Conservation (phyloP, 306 rosid genomes). For the Trifolium repens region DNA sequence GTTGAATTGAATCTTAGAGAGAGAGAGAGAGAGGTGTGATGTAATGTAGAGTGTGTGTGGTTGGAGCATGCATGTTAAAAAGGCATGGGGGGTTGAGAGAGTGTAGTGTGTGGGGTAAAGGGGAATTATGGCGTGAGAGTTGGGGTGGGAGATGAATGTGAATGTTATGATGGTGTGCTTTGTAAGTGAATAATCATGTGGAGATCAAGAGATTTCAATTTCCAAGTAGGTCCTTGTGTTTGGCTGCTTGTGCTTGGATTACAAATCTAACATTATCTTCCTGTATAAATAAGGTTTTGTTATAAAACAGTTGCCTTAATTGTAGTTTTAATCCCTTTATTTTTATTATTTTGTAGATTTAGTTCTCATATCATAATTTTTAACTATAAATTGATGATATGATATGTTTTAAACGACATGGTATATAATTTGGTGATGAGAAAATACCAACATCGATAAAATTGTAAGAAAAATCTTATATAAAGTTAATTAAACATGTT, state of each 20-base stretch:
- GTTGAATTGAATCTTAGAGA: neutral
- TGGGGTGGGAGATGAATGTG: neutral
- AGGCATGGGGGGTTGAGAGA: neutral
- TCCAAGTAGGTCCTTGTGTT: conserved; percentile 24
- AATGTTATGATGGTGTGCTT: conserved; percentile 25
- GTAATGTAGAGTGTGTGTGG: neutral
- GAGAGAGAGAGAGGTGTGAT: neutral
- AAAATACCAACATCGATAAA: no score
- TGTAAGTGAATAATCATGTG: conserved; percentile 22
- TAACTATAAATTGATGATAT: no score
- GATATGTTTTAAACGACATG: no score
- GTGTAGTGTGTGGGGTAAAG: conserved; percentile 23
- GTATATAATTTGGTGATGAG: no score
- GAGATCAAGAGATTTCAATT: neutral
- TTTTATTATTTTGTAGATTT: no score
- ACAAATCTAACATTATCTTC: neutral
- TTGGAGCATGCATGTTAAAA: conserved; percentile 34
- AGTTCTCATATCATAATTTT: no score
- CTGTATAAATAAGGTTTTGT: neutral
- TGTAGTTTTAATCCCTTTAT: no score
- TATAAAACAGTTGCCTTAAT: no score
- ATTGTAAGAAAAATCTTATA: no score
- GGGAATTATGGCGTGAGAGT: conserved; percentile 21
- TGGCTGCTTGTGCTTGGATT: neutral
- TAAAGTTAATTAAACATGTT: no score